A percentile compares a stretch with the other conserved stretches of the same genome.
These are phyloP conservation scores for Apiospora marii DNA, from an alignment of 2,329 filamentous ascomycete genomes.

Conservation along the genomic window DNA sequence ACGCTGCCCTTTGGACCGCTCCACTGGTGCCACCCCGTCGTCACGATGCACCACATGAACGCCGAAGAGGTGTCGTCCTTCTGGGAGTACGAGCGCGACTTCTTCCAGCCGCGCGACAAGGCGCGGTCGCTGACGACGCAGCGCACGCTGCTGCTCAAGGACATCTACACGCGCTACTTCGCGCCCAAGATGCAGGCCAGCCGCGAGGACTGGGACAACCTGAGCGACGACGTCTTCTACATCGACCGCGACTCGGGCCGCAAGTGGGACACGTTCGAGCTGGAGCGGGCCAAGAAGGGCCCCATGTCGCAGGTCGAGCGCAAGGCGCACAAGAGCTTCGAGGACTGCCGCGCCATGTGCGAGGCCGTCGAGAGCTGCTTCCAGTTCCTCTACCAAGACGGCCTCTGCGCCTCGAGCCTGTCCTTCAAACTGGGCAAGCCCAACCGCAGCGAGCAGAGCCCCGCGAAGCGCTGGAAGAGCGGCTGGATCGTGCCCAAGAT, in stretches of 20 bases:
- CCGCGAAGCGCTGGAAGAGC: slow-evolving; percentile 44
- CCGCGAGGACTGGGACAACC: slow-evolving; percentile 42
- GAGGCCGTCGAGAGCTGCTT: slow-evolving; percentile 37
- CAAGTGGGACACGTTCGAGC: slow-evolving; percentile 43
- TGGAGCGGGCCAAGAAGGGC: slow-evolving; percentile 43
- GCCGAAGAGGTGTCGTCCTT: slow-evolving; percentile 50
- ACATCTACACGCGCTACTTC: slow-evolving; percentile 40
- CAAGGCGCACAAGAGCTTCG: slow-evolving; percentile 33
- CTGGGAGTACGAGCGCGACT: slow-evolving; percentile 53
- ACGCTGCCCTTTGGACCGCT: slow-evolving; percentile 58
- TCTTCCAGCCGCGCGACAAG: slow-evolving; percentile 20
- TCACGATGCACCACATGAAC: slow-evolving; percentile 57
- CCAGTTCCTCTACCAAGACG: slow-evolving; percentile 44
- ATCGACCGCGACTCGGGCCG: slow-evolving; percentile 40
- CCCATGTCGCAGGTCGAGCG: slow-evolving; percentile 42
- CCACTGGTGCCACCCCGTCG: slow-evolving; percentile 58
- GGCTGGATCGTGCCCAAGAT: slow-evolving; percentile 54
- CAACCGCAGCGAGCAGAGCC: slow-evolving; percentile 38
- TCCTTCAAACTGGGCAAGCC: slow-evolving; percentile 51
- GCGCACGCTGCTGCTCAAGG: slow-evolving; percentile 41
- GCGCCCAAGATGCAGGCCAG: slow-evolving; percentile 35
- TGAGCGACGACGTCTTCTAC: slow-evolving; percentile 47
- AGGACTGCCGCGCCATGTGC: slow-evolving; percentile 38
- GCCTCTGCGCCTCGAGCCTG: slow-evolving; percentile 46
- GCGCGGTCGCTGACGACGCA: slow-evolving; percentile 39